Conservation (phyloP, 2,329 filamentous ascomycete species). For the Alternaria infectoria region DNA sequence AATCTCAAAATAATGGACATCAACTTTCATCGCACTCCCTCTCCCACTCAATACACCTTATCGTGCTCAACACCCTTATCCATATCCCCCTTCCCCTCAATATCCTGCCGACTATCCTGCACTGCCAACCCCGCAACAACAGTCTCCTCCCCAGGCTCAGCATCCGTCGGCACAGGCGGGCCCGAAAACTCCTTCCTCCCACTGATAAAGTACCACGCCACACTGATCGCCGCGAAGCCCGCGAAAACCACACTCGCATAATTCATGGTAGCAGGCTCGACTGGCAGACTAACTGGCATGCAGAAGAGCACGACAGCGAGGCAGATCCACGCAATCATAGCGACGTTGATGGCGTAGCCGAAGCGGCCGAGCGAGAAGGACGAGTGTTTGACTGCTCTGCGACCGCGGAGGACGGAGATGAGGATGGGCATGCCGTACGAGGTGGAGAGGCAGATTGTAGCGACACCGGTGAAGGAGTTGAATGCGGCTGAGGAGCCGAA, state of each 20-base stretch:
- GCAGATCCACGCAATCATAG: slow-evolving; percentile 73
- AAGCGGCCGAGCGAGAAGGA: slow-evolving; percentile 72
- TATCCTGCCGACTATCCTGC: slow-evolving; percentile 35
- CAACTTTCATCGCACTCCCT: neutral
- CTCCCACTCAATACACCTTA: neutral
- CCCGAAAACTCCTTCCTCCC: slow-evolving; percentile 48
- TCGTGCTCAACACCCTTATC: slow-evolving; percentile 15
- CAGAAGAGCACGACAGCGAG: slow-evolving; percentile 76
- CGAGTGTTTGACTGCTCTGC: slow-evolving; percentile 69
- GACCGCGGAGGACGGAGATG: slow-evolving; percentile 70
- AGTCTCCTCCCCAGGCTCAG: slow-evolving; percentile 42
- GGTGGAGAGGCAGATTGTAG: slow-evolving; percentile 77
- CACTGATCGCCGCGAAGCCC: slow-evolving; percentile 46
- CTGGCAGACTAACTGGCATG: slow-evolving; percentile 64
- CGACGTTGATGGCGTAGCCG: slow-evolving; percentile 70
- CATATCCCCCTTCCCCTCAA: slow-evolving; percentile 30
- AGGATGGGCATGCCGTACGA: slow-evolving; percentile 79
- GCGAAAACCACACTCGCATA: slow-evolving; percentile 52
- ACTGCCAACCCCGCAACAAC: slow-evolving; percentile 41
- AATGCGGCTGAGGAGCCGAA: slow-evolving; percentile 80
- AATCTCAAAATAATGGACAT: neutral
- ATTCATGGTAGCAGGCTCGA: slow-evolving; percentile 52
- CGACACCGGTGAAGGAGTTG: slow-evolving; percentile 79
- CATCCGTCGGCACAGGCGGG: slow-evolving; percentile 46
- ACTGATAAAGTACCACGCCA: slow-evolving; percentile 47